Conservation (phyloP, 1,284 basidiomycete genomes). For the Leccinum cinnamomeum region DNA sequence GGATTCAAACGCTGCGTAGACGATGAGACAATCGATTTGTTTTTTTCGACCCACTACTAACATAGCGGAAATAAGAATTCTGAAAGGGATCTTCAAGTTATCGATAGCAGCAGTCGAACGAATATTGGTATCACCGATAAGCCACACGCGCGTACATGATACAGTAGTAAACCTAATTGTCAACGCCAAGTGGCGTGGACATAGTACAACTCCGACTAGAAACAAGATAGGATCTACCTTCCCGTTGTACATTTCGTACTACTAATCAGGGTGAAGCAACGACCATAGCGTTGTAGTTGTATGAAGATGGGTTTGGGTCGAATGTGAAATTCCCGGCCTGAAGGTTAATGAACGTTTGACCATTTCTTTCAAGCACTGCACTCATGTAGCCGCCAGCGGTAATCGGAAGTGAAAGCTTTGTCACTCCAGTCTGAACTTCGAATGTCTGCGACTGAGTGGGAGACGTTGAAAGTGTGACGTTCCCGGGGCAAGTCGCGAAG, state of each 20-base stretch:
- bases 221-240: neutral
- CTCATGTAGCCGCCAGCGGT: conserved; percentile 58
- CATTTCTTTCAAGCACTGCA: conserved; percentile 56
- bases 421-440: conserved; percentile 56
- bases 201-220: neutral
- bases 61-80: no score
- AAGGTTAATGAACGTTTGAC: conserved; percentile 52
- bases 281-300: conserved; percentile 69
- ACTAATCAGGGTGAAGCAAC: conserved; percentile 30
- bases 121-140: no score
- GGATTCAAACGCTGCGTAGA: no score
- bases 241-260: conserved; percentile 10
- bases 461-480: conserved; percentile 53
- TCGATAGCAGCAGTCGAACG: no score
- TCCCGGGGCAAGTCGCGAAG: conserved; percentile 55
- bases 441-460: conserved; percentile 47
- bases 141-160: no score
- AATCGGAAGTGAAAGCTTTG: conserved; percentile 65
- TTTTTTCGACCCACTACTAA: no score
- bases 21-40: no score
- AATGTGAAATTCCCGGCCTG: conserved; percentile 52
- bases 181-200: neutral
- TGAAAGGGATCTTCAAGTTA: no score
- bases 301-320: conserved; percentile 49
- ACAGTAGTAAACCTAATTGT: neutral